Percentiles rank a stretch among this genome's conserved stretches.
These are phyloP conservation scores for Tympanopsis confertula DNA, from an alignment of 2,329 filamentous ascomycete genomes.

Conservation along the genomic window DNA sequence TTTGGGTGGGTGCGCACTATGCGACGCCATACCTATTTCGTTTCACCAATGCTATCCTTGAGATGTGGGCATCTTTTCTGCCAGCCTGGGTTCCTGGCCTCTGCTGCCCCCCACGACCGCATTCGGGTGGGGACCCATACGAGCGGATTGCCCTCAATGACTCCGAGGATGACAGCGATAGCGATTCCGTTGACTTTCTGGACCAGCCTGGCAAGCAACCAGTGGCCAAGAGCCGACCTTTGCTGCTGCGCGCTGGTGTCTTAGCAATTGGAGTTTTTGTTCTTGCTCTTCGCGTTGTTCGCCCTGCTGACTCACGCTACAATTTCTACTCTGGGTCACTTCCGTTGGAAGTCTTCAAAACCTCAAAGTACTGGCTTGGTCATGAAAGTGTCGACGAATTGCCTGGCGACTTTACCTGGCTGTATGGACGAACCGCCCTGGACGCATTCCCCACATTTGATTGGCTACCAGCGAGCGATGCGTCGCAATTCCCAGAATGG, in stretches of 20 bases:
- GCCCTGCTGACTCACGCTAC: not conserved
- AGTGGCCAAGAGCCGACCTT: not conserved
- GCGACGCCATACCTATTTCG: not conserved
- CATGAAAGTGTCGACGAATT: not conserved
- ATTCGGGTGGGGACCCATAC: not conserved
- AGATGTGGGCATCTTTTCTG: not conserved
- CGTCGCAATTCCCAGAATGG: not conserved
- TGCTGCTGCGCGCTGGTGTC: not conserved
- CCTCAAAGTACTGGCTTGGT: too few species aligned
- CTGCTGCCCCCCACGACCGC: not conserved
- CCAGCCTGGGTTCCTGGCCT: not conserved
- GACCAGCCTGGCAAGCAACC: not conserved
- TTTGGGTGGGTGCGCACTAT: not conserved
- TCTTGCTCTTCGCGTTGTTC: not conserved
- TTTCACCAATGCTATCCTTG: not conserved
- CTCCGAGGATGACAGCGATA: not conserved
- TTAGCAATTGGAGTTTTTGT: not conserved
- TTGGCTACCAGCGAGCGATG: not conserved
- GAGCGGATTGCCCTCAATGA: not conserved
- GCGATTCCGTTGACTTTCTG: not conserved
- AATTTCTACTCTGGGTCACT: not conserved
- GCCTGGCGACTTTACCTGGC: not conserved
- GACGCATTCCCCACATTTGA: not conserved
- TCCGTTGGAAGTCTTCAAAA: not conserved
- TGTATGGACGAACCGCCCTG: not conserved